Percentiles rank a stretch among this genome's conserved stretches.
phyloP scores from a whole-genome alignment of 176 grass and related monocot species.

The Carex kokanica region DNA sequence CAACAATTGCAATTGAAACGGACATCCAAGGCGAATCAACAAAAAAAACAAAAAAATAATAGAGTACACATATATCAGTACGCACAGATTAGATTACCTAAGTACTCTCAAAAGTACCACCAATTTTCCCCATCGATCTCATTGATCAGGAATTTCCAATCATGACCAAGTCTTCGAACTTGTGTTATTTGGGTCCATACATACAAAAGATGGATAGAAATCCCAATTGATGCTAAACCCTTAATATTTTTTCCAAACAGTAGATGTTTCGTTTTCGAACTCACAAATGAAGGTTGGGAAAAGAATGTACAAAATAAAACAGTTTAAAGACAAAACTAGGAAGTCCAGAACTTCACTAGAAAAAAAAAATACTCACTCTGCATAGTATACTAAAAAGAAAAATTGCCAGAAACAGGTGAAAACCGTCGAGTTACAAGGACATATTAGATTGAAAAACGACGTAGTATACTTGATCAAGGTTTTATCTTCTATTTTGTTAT shows the following conservation, averaged over 20 bases:
- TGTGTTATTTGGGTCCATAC: not conserved
- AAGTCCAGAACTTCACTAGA: too few relatives aligned
- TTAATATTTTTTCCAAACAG: too few relatives aligned
- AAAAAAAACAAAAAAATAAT: not conserved
- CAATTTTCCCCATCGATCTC: not conserved
- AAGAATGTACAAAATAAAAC: too few relatives aligned
- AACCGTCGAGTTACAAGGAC: not conserved
- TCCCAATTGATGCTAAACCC: not conserved
- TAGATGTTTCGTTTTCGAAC: too few relatives aligned
- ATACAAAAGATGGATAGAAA: not conserved
- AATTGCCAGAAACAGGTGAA: not conserved
- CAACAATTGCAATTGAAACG: slow-evolving; percentile 51
- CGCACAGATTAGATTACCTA: not conserved
- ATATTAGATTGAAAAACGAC: not conserved
- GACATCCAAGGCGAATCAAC: not conserved
- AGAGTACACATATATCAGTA: not conserved
- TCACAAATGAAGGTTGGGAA: too few relatives aligned
- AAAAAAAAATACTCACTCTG: too few relatives aligned
- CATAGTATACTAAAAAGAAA: too few relatives aligned
- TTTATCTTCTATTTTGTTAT: not conserved
- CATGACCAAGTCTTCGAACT: not conserved
- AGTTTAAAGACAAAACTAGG: too few relatives aligned
- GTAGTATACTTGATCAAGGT: not conserved
- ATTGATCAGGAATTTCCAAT: not conserved
- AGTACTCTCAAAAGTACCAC: not conserved